A percentile compares a stretch with the other conserved stretches of the same genome.
phyloP scores from a whole-genome alignment of 768 basidiomycete genomes.

The Suillus subaureus region DNA sequence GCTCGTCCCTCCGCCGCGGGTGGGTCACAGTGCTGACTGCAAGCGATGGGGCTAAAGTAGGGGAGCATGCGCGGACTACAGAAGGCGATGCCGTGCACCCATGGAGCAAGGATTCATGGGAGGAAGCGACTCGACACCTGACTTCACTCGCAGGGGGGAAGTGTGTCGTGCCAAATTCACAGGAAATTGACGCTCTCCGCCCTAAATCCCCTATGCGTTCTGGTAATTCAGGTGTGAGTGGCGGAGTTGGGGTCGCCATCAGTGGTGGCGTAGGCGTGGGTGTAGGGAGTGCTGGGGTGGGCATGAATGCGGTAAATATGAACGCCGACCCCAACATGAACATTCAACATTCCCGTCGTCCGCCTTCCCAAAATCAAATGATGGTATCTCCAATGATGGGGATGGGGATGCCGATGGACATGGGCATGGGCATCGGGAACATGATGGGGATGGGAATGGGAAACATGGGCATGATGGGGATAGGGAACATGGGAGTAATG shows the following conservation, averaged over 20 bases:
- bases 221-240: slow-evolving; percentile 29
- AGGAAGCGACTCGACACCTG: slow-evolving; percentile 57
- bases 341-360: slow-evolving; percentile 15
- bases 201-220: slow-evolving; percentile 80
- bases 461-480: slow-evolving; percentile 40
- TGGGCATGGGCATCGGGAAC: slow-evolving; percentile 42
- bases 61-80: slow-evolving; percentile 33
- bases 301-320: slow-evolving; percentile 9
- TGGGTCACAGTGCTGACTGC: slow-evolving; percentile 88
- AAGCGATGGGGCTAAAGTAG: slow-evolving; percentile 58
- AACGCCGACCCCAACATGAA: slow-evolving; percentile 11
- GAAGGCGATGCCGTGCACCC: slow-evolving; percentile 30
- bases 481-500: slow-evolving; percentile 39
- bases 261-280: slow-evolving; percentile 26
- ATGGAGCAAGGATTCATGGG: slow-evolving; percentile 71
- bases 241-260: slow-evolving; percentile 25
- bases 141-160: slow-evolving; percentile 49
- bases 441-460: slow-evolving; percentile 39
- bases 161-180: slow-evolving; percentile 67
- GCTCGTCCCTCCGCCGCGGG: slow-evolving; percentile 74
- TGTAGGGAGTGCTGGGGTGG: slow-evolving; percentile 12
- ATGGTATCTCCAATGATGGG: slow-evolving; percentile 45
- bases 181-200: slow-evolving; percentile 81
- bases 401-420: slow-evolving; percentile 39
- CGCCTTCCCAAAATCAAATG: slow-evolving; percentile 24